These are phyloP conservation scores for Apiospora saccharicola DNA, from an alignment of 2,329 filamentous ascomycete species.

Conservation along the genomic window DNA sequence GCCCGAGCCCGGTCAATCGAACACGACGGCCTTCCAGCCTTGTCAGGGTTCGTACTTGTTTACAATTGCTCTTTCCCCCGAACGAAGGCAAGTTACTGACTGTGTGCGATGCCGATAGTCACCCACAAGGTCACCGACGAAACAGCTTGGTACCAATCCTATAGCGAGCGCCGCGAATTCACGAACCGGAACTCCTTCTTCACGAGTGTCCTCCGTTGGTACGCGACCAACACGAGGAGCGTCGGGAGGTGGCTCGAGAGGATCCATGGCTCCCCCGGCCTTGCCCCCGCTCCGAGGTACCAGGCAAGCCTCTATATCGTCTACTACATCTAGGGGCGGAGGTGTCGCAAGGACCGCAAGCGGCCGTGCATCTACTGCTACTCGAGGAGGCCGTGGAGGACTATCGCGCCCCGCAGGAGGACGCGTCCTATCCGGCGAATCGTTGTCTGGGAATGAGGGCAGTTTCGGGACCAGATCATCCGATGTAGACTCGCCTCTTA, in stretches of 20 bases:
- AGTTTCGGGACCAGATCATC: conserved; percentile 43
- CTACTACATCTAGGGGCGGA: conserved; percentile 44
- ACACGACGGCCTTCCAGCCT: conserved; percentile 63
- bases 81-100: conserved; percentile 1
- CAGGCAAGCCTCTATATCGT: conserved; percentile 54
- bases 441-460: conserved; percentile 51
- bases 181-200: conserved; percentile 70
- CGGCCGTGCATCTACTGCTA: conserved; percentile 43
- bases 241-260: conserved; percentile 57
- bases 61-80: conserved; percentile 33
- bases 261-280: conserved; percentile 73
- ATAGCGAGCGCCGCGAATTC: conserved; percentile 65
- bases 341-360: conserved; percentile 47
- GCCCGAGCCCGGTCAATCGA: conserved; percentile 73
- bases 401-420: conserved; percentile 48
- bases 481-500: conserved; percentile 54
- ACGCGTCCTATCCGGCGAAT: conserved; percentile 56
- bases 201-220: conserved; percentile 52
- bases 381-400: conserved; percentile 38
- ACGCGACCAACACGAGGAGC: conserved; percentile 61
- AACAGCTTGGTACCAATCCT: conserved; percentile 66
- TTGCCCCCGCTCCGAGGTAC: conserved; percentile 52
- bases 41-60: conserved; percentile 55
- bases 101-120: conserved; percentile 56
- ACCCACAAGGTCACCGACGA: conserved; percentile 81